A percentile compares a stretch with the other conserved stretches of the same genome.
Evolutionary conservation across 768 basidiomycete genomes (phyloP).

Genomic region (Nevesoporus exiguus): DNA sequence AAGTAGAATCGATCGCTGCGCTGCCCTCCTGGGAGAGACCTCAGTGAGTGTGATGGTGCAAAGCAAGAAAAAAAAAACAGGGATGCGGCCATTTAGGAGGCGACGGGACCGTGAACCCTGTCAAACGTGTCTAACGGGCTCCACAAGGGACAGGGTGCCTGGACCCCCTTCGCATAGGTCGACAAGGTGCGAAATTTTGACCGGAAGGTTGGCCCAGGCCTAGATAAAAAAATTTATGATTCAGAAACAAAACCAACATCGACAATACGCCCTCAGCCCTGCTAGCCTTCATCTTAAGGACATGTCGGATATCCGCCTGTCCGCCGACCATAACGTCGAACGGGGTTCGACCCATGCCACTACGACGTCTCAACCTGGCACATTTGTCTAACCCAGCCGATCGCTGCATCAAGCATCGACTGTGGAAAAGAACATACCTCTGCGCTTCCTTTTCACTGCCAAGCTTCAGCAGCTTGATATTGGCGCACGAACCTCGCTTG

Average conservation of each 20-base stretch:
- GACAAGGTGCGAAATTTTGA: not conserved
- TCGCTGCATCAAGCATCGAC: not conserved
- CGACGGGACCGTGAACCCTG: not conserved
- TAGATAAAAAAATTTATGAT: not conserved
- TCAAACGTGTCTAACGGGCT: not conserved
- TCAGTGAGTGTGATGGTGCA: not conserved
- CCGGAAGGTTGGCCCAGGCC: not conserved
- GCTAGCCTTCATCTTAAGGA: not conserved
- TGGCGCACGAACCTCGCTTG: not conserved
- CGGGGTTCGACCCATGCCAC: not conserved
- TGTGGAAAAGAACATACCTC: not conserved
- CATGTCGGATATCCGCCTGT: not conserved
- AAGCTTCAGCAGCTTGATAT: not conserved
- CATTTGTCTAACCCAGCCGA: not conserved
- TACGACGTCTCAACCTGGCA: not conserved
- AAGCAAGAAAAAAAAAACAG: not conserved
- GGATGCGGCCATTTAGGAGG: not conserved
- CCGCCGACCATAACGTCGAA: not conserved
- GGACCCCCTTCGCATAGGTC: not conserved
- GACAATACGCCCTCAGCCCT: conserved; percentile 1
- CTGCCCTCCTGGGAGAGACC: not conserved
- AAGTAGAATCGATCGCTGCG: not conserved
- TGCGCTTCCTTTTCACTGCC: too few species aligned
- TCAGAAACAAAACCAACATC: not conserved
- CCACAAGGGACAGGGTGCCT: not conserved